Conservation (phyloP, 768 basidiomycete species). For the Phallus indusiatus region DNA sequence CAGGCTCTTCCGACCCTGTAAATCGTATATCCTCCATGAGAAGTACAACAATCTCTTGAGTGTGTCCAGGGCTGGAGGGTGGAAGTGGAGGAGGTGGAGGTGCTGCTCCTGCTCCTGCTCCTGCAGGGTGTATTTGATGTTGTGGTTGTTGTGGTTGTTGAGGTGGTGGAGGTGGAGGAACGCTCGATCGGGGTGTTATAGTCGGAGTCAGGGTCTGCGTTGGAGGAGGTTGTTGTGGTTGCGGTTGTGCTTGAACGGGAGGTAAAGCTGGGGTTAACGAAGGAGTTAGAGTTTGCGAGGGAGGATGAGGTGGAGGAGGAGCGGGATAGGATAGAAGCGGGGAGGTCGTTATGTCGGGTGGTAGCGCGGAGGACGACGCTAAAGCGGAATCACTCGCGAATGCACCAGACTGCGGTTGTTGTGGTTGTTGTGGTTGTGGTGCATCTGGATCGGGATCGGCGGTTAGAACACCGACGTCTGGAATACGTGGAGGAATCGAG, state of each 20-base stretch:
- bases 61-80: not conserved
- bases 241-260: not conserved
- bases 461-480: no score
- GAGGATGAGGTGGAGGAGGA: no score
- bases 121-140: not conserved
- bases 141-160: not conserved
- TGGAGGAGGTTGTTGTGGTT: not conserved
- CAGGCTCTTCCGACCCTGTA: constrained; percentile 7
- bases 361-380: not conserved
- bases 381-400: not conserved
- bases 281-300: not conserved
- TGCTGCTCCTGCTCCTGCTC: no score
- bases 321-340: not conserved
- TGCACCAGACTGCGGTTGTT: not conserved
- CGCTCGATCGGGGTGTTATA: not conserved
- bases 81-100: not conserved
- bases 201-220: not conserved
- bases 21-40: constrained; percentile 12
- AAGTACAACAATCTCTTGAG: constrained; percentile 7
- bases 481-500: not conserved
- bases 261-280: not conserved
- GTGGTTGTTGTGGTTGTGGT: not conserved
- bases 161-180: not conserved
- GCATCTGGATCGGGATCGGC: not conserved
- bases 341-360: not conserved